These are phyloP conservation scores for Plasmodium sp. DNA, from an alignment of 169 alveolate species.

Conservation along the genomic window DNA sequence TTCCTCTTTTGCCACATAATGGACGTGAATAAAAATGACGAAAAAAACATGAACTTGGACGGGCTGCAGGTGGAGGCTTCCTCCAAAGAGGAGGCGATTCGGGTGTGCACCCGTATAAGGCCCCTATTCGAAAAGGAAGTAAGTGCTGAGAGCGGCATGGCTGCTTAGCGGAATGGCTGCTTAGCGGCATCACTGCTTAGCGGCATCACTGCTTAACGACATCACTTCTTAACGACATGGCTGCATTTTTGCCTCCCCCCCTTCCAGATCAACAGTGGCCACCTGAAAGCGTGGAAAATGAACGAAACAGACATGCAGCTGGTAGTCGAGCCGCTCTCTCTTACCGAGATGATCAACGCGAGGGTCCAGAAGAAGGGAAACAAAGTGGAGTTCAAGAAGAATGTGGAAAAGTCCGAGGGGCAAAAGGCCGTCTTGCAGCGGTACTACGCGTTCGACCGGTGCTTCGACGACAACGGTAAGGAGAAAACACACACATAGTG, in stretches of 20 bases:
- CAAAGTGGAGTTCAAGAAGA: conserved; percentile 57
- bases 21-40: conserved; percentile 65
- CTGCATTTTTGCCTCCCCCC: not conserved
- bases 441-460: conserved; percentile 81
- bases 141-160: not conserved
- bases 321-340: conserved; percentile 83
- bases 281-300: conserved; percentile 85
- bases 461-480: conserved; percentile 83
- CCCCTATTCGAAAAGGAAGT: conserved; percentile 86
- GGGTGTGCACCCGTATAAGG: conserved; percentile 85
- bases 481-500: not conserved
- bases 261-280: conserved; percentile 80
- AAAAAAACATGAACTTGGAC: conserved; percentile 48
- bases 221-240: not conserved
- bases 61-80: conserved; percentile 73
- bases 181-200: not conserved
- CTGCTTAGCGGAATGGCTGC: not conserved
- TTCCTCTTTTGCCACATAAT: conserved; percentile 20
- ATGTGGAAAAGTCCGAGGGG: conserved; percentile 82
- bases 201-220: not conserved
- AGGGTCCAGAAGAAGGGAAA: conserved; percentile 75
- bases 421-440: conserved; percentile 84
- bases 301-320: conserved; percentile 78
- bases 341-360: conserved; percentile 79
- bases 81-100: conserved; percentile 81